Conservation (phyloP, 768 basidiomycete species). For the Auriscalpium vulgare region DNA sequence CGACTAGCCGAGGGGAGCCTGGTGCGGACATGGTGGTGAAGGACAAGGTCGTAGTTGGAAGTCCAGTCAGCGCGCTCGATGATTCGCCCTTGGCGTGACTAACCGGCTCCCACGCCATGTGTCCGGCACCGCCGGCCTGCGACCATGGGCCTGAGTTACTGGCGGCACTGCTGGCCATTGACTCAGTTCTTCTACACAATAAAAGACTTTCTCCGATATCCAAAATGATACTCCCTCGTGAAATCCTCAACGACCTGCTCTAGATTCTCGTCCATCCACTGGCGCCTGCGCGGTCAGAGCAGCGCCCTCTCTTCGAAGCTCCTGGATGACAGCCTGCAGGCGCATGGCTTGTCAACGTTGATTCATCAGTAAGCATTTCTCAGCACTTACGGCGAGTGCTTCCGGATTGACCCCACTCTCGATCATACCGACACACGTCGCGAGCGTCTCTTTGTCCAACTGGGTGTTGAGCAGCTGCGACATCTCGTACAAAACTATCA, state of each 20-base stretch:
- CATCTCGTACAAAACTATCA: slow-evolving; percentile 73
- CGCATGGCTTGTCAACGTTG: neutral
- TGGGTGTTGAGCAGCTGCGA: slow-evolving; percentile 84
- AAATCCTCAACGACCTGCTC: neutral
- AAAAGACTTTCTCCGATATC: neutral
- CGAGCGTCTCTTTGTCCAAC: slow-evolving; percentile 86
- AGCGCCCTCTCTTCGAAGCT: slow-evolving; percentile 10
- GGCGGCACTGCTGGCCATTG: neutral
- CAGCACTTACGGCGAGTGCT: slow-evolving; percentile 67
- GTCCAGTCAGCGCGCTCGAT: neutral
- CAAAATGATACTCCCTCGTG: neutral
- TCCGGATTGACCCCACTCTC: slow-evolving; percentile 91
- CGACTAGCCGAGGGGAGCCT: slow-evolving; percentile 54
- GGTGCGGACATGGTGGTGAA: slow-evolving; percentile 22
- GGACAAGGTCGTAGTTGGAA: neutral
- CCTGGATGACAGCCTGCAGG: slow-evolving; percentile 11
- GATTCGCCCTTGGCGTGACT: neutral
- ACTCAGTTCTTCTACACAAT: neutral
- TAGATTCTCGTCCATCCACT: neutral
- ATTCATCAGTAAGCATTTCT: too few relatives aligned
- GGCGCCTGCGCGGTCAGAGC: slow-evolving; percentile 1
- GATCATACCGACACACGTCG: slow-evolving; percentile 86
- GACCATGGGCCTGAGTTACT: too few relatives aligned
- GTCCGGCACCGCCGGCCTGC: neutral
- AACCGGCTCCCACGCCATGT: slow-evolving; percentile 3